Percentiles rank a stretch among this genome's conserved stretches.
Conservation (phyloP, 441 rosid genomes). For the Pelargonium cotyledonis region DNA sequence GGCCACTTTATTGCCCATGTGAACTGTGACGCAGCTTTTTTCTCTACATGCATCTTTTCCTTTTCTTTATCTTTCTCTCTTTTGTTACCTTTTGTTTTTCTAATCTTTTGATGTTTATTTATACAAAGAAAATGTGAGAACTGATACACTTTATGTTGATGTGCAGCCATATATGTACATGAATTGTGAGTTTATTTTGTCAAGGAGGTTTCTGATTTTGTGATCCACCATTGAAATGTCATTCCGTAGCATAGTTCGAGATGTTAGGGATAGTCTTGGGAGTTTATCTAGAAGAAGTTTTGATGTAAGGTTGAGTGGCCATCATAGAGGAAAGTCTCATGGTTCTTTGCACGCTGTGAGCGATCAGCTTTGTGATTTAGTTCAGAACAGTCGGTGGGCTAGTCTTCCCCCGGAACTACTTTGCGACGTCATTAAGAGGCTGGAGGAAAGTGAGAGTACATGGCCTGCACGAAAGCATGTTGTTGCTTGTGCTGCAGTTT, state of each 20-base stretch:
- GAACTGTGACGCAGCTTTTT: background rate
- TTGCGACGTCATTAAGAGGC: constrained; percentile 80
- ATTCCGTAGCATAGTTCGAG: constrained; percentile 86
- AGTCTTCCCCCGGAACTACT: constrained; percentile 87
- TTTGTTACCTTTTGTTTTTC: too few species aligned
- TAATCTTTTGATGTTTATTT: background rate
- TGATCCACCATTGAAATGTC: constrained; percentile 42
- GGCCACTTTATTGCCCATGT: background rate
- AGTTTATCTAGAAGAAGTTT: constrained; percentile 82
- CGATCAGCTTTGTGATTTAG: constrained; percentile 40
- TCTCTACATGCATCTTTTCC: background rate
- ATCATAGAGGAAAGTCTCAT: constrained; percentile 65
- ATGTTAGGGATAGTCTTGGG: constrained; percentile 87
- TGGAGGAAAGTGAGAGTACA: constrained; percentile 78
- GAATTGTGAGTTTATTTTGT: background rate
- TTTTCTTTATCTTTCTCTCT: background rate
- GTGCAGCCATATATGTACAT: background rate
- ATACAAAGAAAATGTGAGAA: background rate
- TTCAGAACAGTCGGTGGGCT: constrained; percentile 81
- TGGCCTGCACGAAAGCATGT: constrained; percentile 95
- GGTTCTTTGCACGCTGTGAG: constrained; percentile 65
- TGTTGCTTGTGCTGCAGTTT: constrained; percentile 90
- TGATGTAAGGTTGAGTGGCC: constrained; percentile 66
- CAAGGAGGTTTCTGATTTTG: background rate
- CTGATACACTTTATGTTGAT: background rate